A percentile compares a stretch with the other conserved stretches of the same genome.
Evolutionary conservation across 1,139 yeast genomes (phyloP).

Genomic region (Zygosaccharomyces pseudobailii): DNA sequence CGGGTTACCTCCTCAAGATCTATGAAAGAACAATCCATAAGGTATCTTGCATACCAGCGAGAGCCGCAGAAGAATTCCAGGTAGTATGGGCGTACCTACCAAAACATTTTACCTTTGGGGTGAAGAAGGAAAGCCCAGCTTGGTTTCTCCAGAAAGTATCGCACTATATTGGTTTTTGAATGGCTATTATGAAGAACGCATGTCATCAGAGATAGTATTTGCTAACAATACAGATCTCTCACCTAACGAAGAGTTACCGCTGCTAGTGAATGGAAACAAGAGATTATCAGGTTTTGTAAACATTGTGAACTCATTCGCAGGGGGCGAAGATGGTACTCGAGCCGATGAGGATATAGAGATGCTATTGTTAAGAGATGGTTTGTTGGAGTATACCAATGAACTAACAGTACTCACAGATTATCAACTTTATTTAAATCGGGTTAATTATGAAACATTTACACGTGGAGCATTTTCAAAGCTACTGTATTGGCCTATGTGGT

Average conservation of each 20-base stretch:
- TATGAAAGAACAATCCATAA: not conserved
- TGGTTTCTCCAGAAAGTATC: constrained; percentile 29
- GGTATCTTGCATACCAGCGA: not conserved
- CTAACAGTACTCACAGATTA: constrained; percentile 43
- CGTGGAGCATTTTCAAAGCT: constrained; percentile 54
- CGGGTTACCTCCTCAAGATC: not conserved
- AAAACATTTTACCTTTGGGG: constrained; percentile 30
- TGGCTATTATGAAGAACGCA: constrained; percentile 2
- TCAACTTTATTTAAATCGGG: constrained; percentile 53
- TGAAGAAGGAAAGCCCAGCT: constrained; percentile 21
- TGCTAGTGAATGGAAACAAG: constrained; percentile 37
- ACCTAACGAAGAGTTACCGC: constrained; percentile 51
- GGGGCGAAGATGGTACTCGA: not conserved
- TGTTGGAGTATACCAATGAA: constrained; percentile 23
- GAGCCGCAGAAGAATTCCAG: not conserved
- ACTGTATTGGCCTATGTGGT: constrained; percentile 83
- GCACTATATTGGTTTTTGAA: constrained; percentile 29
- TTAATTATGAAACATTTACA: constrained; percentile 62
- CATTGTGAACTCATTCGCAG: constrained; percentile 40
- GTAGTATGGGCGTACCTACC: not conserved
- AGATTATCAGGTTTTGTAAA: constrained; percentile 45
- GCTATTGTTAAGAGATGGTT: constrained; percentile 17
- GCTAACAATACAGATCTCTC: constrained; percentile 47
- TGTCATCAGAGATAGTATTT: constrained; percentile 21
- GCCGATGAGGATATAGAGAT: not conserved